Percentiles rank a stretch among this genome's conserved stretches.
Evolutionary conservation across 192 early-diverging fungal species (phyloP).

Genomic region (Coemansia sp.): DNA sequence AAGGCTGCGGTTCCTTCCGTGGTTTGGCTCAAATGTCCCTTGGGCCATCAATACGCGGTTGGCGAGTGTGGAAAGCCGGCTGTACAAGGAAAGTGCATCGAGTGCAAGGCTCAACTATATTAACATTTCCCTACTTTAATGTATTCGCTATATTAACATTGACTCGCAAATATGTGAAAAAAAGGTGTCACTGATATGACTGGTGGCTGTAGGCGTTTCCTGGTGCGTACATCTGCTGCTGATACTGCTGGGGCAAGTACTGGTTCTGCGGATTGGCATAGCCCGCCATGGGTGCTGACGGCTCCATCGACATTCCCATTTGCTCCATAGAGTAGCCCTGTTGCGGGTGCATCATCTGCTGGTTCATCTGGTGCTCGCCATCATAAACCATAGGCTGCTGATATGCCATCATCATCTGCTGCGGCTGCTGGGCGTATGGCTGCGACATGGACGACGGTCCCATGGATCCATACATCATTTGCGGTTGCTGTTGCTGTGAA

Average conservation of each 20-base stretch:
- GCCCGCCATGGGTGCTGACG: constrained; percentile 19
- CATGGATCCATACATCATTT: constrained; percentile 14
- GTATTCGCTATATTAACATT: not conserved
- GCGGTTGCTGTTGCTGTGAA: constrained; percentile 16
- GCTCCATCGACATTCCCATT: constrained; percentile 18
- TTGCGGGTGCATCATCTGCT: constrained; percentile 10
- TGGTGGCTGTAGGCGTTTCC: constrained; percentile 28
- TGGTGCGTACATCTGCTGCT: constrained; percentile 37
- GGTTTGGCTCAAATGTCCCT: constrained; percentile 19
- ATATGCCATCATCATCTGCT: constrained; percentile 2
- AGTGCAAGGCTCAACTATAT: not conserved
- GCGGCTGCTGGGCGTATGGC: constrained; percentile 19
- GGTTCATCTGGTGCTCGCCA: not conserved
- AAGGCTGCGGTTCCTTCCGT: constrained; percentile 27
- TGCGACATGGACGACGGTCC: constrained; percentile 12
- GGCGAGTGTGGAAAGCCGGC: constrained; percentile 34
- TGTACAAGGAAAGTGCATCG: constrained; percentile 17
- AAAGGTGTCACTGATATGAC: constrained; percentile 8
- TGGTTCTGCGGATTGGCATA: constrained; percentile 17
- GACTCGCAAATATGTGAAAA: not conserved
- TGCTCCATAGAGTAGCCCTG: constrained; percentile 1
- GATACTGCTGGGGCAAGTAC: constrained; percentile 4
- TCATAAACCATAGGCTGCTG: not conserved
- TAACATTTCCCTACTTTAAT: not conserved
- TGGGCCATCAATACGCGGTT: constrained; percentile 34